phyloP scores from a whole-genome alignment of 768 basidiomycete species.

The Macrolepiota fuliginosa region DNA sequence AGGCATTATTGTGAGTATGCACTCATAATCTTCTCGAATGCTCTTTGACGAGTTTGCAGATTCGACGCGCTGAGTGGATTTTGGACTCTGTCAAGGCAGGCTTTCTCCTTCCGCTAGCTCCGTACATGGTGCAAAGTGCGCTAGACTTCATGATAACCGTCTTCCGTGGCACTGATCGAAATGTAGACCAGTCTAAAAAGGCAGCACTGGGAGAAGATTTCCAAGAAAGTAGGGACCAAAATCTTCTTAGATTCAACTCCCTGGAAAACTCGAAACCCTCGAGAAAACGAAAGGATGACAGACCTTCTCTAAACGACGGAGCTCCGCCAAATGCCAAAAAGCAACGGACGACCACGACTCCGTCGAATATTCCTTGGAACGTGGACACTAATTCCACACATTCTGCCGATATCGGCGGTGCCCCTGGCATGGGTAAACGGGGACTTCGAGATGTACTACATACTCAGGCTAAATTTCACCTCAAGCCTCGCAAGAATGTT shows the following conservation, averaged over 20 bases:
- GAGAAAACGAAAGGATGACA: background rate
- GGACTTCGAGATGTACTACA: background rate
- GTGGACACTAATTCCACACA: background rate
- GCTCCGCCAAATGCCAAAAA: background rate
- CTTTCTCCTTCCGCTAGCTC: background rate
- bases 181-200: background rate
- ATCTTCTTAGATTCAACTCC: background rate
- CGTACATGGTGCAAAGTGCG: constrained; percentile 2
- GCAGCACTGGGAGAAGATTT: background rate
- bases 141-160: background rate
- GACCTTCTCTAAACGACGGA: background rate
- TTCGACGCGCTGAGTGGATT: background rate
- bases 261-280: background rate
- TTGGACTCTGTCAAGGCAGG: background rate
- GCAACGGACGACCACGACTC: background rate
- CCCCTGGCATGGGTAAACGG: background rate
- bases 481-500: background rate
- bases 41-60: background rate
- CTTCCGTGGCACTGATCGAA: background rate
- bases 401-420: background rate
- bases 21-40: background rate
- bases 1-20: background rate
- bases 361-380: background rate
- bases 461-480: background rate
- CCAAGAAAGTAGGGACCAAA: background rate